Evolutionary conservation across 2,329 filamentous ascomycete genomes (phyloP).

Genomic region (Colletotrichum shisoi): DNA sequence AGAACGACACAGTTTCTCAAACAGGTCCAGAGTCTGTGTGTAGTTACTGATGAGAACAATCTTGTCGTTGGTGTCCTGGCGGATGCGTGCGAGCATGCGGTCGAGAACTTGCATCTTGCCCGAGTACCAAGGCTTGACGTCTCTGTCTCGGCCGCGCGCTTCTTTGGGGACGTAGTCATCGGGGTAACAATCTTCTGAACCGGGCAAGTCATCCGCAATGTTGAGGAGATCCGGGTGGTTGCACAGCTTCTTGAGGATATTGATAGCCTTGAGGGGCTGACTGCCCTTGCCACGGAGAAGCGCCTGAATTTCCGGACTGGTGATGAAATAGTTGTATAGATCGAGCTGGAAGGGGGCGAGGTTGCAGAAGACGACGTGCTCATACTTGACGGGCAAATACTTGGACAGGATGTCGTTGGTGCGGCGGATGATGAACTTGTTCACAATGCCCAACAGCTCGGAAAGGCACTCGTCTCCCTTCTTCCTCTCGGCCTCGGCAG

Average conservation of each 20-base stretch:
- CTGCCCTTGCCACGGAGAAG: conserved; percentile 92
- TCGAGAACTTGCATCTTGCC: conserved; percentile 99
- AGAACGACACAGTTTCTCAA: conserved; percentile 86
- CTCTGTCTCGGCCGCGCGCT: conserved; percentile 84
- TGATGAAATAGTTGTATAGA: conserved; percentile 96
- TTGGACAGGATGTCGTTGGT: conserved; percentile 98
- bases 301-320: conserved; percentile 91
- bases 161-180: conserved; percentile 91
- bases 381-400: conserved; percentile 97
- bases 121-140: conserved; percentile 94
- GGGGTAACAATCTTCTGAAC: conserved; percentile 81
- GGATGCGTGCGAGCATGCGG: conserved; percentile 94
- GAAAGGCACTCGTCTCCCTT: conserved; percentile 83
- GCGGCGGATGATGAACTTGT: conserved; percentile 97
- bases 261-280: conserved; percentile 95
- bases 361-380: conserved; percentile 98
- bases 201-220: conserved; percentile 82
- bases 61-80: conserved; percentile 96
- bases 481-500: conserved; percentile 80
- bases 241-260: conserved; percentile 96
- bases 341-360: conserved; percentile 90
- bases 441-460: conserved; percentile 85
- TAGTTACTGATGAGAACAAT: conserved; percentile 99
- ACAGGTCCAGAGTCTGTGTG: conserved; percentile 93
- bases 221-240: conserved; percentile 96